Percentiles rank a stretch among this genome's conserved stretches.
phyloP scores from a whole-genome alignment of 2,329 filamentous ascomycete species.

The Fusarium globosum region DNA sequence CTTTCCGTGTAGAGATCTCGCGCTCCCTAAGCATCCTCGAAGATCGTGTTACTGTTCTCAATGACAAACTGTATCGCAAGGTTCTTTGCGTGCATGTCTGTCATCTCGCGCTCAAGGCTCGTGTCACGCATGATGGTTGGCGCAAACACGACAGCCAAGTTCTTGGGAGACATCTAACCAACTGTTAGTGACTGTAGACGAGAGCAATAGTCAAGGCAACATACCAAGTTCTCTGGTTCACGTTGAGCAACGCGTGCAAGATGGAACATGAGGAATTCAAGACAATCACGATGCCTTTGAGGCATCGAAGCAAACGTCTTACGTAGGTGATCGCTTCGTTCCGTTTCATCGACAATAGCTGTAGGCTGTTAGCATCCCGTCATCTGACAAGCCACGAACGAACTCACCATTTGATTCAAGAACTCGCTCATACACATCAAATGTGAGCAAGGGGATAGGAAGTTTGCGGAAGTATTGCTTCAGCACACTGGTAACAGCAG shows the following conservation, averaged over 20 bases:
- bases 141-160: constrained; percentile 95
- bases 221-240: constrained; percentile 84
- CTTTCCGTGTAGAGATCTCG: constrained; percentile 13
- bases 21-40: constrained; percentile 60
- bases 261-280: constrained; percentile 96
- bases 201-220: constrained; percentile 45
- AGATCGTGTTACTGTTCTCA: constrained; percentile 87
- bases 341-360: constrained; percentile 73
- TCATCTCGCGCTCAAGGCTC: constrained; percentile 93
- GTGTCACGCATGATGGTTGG: constrained; percentile 96
- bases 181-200: constrained; percentile 24
- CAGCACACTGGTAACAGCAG: constrained; percentile 91
- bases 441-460: constrained; percentile 89
- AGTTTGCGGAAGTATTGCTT: constrained; percentile 98
- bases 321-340: constrained; percentile 77
- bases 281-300: constrained; percentile 83
- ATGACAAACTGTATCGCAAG: constrained; percentile 91
- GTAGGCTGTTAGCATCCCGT: constrained; percentile 37
- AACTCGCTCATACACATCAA: constrained; percentile 89
- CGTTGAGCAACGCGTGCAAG: constrained; percentile 85
- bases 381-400: not conserved
- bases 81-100: constrained; percentile 94
- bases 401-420: constrained; percentile 80
- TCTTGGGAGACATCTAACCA: constrained; percentile 89
- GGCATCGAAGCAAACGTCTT: constrained; percentile 83